These are phyloP conservation scores for Trichoderma sp. DNA, from an alignment of 2,329 filamentous ascomycete genomes.

Conservation along the genomic window DNA sequence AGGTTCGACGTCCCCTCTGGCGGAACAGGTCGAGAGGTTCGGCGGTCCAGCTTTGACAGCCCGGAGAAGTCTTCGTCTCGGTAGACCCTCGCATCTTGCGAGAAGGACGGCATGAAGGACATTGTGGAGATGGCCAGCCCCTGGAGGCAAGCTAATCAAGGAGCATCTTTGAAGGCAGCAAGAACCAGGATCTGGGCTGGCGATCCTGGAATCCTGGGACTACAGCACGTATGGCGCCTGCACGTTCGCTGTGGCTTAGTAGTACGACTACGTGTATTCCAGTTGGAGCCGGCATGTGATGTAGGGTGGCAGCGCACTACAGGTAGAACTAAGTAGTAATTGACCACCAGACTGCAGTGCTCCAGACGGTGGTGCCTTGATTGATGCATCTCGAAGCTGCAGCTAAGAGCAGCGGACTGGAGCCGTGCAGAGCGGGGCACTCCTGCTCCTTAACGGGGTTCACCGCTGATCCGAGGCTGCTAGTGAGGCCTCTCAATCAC, in stretches of 20 bases:
- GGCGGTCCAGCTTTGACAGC: conserved; percentile 25
- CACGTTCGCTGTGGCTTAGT: conserved; percentile 11
- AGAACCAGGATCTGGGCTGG: background rate
- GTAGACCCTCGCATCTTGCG: conserved; percentile 29
- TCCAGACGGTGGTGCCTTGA: background rate
- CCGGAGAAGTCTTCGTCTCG: conserved; percentile 29
- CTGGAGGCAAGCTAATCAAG: conserved; percentile 21
- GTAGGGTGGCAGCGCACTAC: conserved; percentile 12
- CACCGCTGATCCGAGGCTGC: conserved; percentile 17
- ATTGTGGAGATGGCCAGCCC: conserved; percentile 35
- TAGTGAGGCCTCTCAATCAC: conserved; percentile 14
- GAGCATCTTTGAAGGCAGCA: conserved; percentile 19
- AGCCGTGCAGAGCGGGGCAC: conserved; percentile 29
- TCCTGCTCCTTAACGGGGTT: conserved; percentile 18
- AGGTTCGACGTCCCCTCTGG: conserved; percentile 24
- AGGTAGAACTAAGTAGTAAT: too few species aligned
- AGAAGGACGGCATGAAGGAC: conserved; percentile 39
- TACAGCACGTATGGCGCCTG: conserved; percentile 11
- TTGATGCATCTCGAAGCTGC: conserved; percentile 8
- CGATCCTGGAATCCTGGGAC: conserved; percentile 17
- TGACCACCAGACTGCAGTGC: background rate
- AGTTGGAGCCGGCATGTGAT: conserved; percentile 26
- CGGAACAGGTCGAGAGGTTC: conserved; percentile 25
- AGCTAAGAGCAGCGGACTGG: background rate
- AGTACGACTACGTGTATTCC: background rate